Percentiles rank a stretch among this genome's conserved stretches.
Evolutionary conservation across 192 early-diverging fungal genomes (phyloP).

Genomic region (Coemansia pectinata): DNA sequence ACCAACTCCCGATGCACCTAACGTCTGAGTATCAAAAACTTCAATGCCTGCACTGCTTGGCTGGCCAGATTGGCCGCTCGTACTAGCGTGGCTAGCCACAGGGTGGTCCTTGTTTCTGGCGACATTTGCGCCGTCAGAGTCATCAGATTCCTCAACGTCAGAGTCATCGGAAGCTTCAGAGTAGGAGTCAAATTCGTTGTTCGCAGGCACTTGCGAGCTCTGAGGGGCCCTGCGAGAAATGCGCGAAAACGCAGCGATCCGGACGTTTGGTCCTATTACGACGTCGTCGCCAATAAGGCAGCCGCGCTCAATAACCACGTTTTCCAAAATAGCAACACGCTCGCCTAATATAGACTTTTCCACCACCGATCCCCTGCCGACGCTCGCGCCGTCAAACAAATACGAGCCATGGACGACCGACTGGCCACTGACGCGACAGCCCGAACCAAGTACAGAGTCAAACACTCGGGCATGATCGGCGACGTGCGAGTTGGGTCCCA

Average conservation of each 20-base stretch:
- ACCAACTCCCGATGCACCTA: constrained; percentile 63
- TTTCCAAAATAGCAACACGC: constrained; percentile 64
- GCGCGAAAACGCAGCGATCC: constrained; percentile 65
- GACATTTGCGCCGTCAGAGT: constrained; percentile 15
- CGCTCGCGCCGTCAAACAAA: constrained; percentile 76
- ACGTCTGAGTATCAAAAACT: constrained; percentile 31
- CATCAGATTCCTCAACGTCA: not conserved
- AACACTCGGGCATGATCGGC: constrained; percentile 69
- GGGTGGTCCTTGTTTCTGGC: not conserved
- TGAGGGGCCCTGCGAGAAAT: constrained; percentile 51
- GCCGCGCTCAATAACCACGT: constrained; percentile 69
- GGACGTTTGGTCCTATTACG: constrained; percentile 71
- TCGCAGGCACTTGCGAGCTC: constrained; percentile 9
- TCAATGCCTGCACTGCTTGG: constrained; percentile 6
- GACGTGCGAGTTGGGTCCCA: constrained; percentile 76
- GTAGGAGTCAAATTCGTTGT: constrained; percentile 19
- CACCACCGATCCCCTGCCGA: constrained; percentile 70
- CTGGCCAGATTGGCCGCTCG: not conserved
- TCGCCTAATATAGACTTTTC: constrained; percentile 75
- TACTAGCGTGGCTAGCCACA: not conserved
- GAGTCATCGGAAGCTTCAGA: constrained; percentile 3
- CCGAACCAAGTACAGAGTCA: constrained; percentile 82
- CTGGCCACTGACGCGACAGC: constrained; percentile 77
- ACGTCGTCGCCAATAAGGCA: constrained; percentile 71
- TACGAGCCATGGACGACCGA: constrained; percentile 81